Evolutionary conservation across 495 filamentous ascomycete species (phyloP).

Genomic region (Podospora fimiseda): DNA sequence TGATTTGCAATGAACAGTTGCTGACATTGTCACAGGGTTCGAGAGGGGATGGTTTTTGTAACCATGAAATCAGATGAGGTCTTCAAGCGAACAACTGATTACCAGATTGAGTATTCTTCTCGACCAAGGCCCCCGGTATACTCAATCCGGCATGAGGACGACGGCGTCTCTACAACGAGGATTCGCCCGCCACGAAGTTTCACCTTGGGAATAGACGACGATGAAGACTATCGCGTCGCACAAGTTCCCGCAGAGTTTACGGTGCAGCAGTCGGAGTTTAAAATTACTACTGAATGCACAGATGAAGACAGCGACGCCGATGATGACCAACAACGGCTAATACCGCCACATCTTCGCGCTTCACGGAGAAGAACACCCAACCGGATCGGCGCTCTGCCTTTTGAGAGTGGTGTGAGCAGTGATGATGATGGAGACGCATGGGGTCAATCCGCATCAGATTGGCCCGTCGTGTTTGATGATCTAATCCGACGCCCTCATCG

Average conservation of each 20-base stretch:
- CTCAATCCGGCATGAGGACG: conserved; percentile 41
- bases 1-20: conserved; percentile 3
- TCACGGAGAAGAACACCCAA: conserved; percentile 30
- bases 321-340: background rate
- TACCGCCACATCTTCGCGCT: conserved; percentile 7
- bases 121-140: conserved; percentile 27
- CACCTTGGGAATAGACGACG: conserved; percentile 19
- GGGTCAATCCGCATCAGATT: conserved; percentile 6
- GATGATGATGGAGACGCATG: conserved; percentile 29
- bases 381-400: conserved; percentile 44
- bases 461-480: conserved; percentile 8
- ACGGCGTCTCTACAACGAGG: conserved; percentile 27
- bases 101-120: conserved; percentile 62
- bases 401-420: conserved; percentile 42
- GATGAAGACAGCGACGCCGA: conserved; percentile 44
- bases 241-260: conserved; percentile 50
- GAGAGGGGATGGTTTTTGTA: conserved; percentile 91
- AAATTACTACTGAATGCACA: conserved; percentile 47
- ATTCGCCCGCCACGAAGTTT: conserved; percentile 1
- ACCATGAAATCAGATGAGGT: conserved; percentile 76
- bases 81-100: conserved; percentile 63
- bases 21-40: conserved; percentile 53
- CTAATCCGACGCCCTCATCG: background rate
- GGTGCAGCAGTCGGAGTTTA: conserved; percentile 33
- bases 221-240: conserved; percentile 39